A percentile compares a stretch with the other conserved stretches of the same genome.
phyloP scores from a whole-genome alignment of 371 early-diverging fungal genomes.

The Funneliformis caledonium region DNA sequence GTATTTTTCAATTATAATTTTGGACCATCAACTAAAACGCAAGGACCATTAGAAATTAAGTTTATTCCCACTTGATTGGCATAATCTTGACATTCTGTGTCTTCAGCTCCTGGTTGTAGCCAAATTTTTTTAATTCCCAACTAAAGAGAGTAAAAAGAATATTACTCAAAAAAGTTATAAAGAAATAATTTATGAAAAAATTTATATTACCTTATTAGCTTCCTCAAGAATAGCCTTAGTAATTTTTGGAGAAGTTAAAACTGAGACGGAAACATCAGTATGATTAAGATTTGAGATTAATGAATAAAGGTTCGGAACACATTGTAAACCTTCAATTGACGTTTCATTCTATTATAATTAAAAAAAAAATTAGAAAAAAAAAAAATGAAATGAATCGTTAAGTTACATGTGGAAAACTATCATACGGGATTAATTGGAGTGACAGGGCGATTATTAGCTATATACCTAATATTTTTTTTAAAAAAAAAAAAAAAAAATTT shows the following conservation, averaged over 20 bases:
- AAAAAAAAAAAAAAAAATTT: too few species aligned
- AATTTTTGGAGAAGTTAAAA: constrained; percentile 19
- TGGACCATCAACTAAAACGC: constrained; percentile 30
- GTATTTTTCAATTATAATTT: not conserved
- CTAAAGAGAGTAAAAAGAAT: not conserved
- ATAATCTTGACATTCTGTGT: constrained; percentile 14
- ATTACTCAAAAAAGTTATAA: not conserved
- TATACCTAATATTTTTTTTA: not conserved
- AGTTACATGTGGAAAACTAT: not conserved
- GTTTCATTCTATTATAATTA: constrained; percentile 11
- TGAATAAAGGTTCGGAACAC: constrained; percentile 13
- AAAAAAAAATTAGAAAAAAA: not conserved
- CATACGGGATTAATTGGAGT: constrained; percentile 26
- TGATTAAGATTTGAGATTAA: constrained; percentile 11
- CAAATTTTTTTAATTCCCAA: constrained; percentile 30
- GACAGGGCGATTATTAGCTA: constrained; percentile 2
- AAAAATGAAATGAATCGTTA: not conserved
- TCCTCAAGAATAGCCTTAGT: constrained; percentile 21
- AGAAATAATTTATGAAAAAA: not conserved
- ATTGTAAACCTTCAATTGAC: constrained; percentile 1
- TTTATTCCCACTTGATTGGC: not conserved
- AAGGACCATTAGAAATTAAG: constrained; percentile 26
- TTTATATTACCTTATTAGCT: constrained; percentile 1
- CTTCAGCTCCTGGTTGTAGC: constrained; percentile 35
- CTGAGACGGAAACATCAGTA: not conserved